These are phyloP conservation scores for Cercospora nicotianae DNA, from an alignment of 2,329 filamentous ascomycete species.

Conservation along the genomic window DNA sequence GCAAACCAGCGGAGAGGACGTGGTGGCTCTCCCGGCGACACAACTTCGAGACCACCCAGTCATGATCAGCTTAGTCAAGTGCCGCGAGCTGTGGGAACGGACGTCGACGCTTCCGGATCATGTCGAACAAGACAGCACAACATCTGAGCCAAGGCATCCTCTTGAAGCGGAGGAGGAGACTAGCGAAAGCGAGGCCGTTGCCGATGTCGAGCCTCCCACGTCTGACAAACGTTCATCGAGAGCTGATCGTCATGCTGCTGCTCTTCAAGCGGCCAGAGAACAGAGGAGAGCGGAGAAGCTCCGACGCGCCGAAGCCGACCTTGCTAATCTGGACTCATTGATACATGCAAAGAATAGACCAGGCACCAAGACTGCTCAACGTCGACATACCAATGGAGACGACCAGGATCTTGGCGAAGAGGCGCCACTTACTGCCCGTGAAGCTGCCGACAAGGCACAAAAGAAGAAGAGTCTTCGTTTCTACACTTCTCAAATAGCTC, in stretches of 20 bases:
- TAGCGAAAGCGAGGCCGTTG: conserved; percentile 11
- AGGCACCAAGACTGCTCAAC: conserved; percentile 15
- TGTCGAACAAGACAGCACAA: not conserved
- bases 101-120: conserved; percentile 61
- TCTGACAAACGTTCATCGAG: conserved; percentile 50
- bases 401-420: conserved; percentile 95
- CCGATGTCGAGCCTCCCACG: conserved; percentile 11
- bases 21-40: conserved; percentile 67
- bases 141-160: not conserved
- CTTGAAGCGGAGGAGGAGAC: conserved; percentile 13
- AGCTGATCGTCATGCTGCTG: conserved; percentile 52
- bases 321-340: conserved; percentile 69
- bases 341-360: conserved; percentile 44
- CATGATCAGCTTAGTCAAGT: conserved; percentile 80
- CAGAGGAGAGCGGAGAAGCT: conserved; percentile 56
- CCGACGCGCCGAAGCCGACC: conserved; percentile 64
- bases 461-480: conserved; percentile 93
- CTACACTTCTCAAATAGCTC: conserved; percentile 96
- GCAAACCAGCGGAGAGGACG: conserved; percentile 46
- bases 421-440: conserved; percentile 70
- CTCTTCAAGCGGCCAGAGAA: conserved; percentile 56
- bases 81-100: conserved; percentile 75
- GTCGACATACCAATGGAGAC: conserved; percentile 51
- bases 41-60: conserved; percentile 86
- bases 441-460: conserved; percentile 81